Evolutionary conservation across 73 alveolate genomes (phyloP).

Genomic region (Breviolum minutum): DNA sequence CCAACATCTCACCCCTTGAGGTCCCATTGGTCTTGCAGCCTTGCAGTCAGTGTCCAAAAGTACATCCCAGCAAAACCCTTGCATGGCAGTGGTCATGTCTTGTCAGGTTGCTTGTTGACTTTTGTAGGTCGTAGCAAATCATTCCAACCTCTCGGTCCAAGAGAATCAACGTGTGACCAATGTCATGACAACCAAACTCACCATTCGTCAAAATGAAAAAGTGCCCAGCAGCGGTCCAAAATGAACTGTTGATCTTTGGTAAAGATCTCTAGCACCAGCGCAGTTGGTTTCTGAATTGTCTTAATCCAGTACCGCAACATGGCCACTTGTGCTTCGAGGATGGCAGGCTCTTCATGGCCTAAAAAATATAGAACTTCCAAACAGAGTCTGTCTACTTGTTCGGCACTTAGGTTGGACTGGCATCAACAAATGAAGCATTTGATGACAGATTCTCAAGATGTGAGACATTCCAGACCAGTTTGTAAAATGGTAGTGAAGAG

Average conservation of each 20-base stretch:
- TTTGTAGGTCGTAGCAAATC: too few relatives aligned
- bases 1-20: too few relatives aligned
- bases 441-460: too few relatives aligned
- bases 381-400: not conserved
- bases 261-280: slow-evolving; percentile 57
- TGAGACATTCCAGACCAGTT: too few relatives aligned
- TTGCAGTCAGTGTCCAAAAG: too few relatives aligned
- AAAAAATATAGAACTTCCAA: not conserved
- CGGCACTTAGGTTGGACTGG: too few relatives aligned
- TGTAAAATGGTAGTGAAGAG: too few relatives aligned
- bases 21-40: too few relatives aligned
- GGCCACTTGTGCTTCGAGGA: slow-evolving; percentile 30
- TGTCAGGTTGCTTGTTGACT: too few relatives aligned
- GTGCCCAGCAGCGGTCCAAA: slow-evolving; percentile 19
- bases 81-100: too few relatives aligned
- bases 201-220: not conserved
- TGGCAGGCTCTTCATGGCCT: slow-evolving; percentile 63
- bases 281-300: not conserved
- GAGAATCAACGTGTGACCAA: not conserved
- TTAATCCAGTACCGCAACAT: not conserved
- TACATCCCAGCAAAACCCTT: too few relatives aligned
- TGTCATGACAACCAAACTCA: not conserved
- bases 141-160: not conserved
- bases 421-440: not conserved
- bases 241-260: slow-evolving; percentile 46